phyloP scores from a whole-genome alignment of 2,329 filamentous ascomycete species.

The Dothideomycetes sp. region DNA sequence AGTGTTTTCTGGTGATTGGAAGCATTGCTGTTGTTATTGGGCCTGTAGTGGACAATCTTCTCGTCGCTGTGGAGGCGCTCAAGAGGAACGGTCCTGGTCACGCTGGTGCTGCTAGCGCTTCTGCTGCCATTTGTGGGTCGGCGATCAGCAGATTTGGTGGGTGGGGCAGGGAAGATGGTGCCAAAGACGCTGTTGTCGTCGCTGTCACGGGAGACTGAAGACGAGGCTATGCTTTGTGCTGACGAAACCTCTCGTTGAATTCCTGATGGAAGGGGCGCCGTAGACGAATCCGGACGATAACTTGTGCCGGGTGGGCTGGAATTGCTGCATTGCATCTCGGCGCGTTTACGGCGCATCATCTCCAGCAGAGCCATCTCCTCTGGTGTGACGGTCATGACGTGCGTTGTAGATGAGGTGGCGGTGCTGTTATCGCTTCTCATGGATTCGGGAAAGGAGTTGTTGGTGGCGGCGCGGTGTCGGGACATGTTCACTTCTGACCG shows the following conservation, averaged over 20 bases:
- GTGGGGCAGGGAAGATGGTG: slow-evolving; percentile 7
- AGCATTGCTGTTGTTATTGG: no score
- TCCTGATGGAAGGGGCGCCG: no score
- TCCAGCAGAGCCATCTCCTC: slow-evolving; percentile 39
- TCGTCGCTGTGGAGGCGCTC: no score
- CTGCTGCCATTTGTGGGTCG: no score
- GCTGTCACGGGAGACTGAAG: not conserved
- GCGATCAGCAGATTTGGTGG: no score
- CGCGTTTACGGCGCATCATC: slow-evolving; percentile 38
- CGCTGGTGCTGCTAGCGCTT: no score
- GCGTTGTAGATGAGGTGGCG: slow-evolving; percentile 7
- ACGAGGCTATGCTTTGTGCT: not conserved
- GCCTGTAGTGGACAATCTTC: no score
- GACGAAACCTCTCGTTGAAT: not conserved
- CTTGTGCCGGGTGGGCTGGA: not conserved
- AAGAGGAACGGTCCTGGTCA: no score
- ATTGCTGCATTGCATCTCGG: slow-evolving; percentile 12
- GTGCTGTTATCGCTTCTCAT: slow-evolving; percentile 7
- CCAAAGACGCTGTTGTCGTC: not conserved
- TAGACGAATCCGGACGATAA: not conserved
- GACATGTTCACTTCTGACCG: slow-evolving; percentile 3
- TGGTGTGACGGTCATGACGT: slow-evolving; percentile 35
- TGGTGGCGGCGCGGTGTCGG: slow-evolving; percentile 1
- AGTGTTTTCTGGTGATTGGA: slow-evolving; percentile 1
- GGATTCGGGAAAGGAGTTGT: slow-evolving; percentile 1